phyloP scores from a whole-genome alignment of 139 green algal genomes.

The Micromonas pusilla region DNA sequence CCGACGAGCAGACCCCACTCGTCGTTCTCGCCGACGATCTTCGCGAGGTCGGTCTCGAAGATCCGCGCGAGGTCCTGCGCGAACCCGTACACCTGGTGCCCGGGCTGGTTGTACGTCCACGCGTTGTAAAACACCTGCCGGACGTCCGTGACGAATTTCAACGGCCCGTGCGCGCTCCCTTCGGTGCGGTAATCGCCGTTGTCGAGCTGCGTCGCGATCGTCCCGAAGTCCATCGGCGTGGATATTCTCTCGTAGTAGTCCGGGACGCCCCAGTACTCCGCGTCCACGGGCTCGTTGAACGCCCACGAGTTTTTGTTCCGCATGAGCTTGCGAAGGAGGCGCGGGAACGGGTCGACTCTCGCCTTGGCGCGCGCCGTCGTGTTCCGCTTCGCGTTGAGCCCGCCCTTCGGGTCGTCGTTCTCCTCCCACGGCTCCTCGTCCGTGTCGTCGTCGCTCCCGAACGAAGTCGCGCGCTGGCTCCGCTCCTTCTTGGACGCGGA shows the following conservation, averaged over 20 bases:
- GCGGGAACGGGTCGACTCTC: background rate
- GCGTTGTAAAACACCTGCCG: background rate
- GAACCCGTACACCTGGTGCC: background rate
- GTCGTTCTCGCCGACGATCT: background rate
- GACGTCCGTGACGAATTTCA: background rate
- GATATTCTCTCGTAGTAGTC: conserved; percentile 66
- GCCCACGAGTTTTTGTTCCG: conserved; percentile 5
- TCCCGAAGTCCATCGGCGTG: conserved; percentile 71
- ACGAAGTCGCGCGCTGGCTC: background rate
- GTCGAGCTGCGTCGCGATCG: conserved; percentile 51
- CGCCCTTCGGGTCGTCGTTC: too few species aligned
- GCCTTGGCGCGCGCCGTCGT: background rate
- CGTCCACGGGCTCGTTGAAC: conserved; percentile 53
- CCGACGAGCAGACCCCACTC: background rate
- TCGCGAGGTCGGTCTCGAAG: background rate
- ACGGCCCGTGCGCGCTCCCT: background rate
- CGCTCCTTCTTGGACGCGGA: background rate
- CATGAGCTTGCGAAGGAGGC: background rate
- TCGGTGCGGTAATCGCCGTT: background rate
- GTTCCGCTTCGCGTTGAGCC: background rate
- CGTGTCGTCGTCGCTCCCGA: background rate
- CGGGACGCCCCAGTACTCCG: conserved; percentile 38
- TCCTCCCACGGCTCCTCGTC: background rate
- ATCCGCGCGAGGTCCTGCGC: background rate
- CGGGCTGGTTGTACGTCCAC: background rate